These are phyloP conservation scores for Debaryomyces udenii DNA, from an alignment of 1,139 yeast genomes.

Conservation along the genomic window DNA sequence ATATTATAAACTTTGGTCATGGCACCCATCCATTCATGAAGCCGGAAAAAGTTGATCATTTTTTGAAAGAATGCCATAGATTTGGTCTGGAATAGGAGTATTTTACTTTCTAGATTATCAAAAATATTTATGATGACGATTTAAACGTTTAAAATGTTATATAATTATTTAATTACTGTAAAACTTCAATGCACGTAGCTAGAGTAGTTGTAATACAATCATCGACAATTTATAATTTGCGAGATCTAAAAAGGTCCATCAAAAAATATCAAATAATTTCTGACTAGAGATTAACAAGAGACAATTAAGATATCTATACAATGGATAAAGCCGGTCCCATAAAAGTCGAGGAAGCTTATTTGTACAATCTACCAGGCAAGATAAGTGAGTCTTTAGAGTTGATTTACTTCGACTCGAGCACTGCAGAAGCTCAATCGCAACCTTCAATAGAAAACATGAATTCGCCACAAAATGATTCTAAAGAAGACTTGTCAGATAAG, in stretches of 20 bases:
- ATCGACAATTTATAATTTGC: no score
- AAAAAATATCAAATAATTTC: no score
- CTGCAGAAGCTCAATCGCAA: slow-evolving; percentile 20
- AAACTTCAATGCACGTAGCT: no score
- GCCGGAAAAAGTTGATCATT: slow-evolving; percentile 83
- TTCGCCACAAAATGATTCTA: neutral
- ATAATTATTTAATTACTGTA: neutral
- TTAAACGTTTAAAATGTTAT: neutral
- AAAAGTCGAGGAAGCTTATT: slow-evolving; percentile 47
- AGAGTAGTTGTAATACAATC: no score
- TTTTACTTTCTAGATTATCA: neutral
- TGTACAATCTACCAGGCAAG: slow-evolving; percentile 50
- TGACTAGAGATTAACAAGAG: no score
- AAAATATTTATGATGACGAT: neutral
- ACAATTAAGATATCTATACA: no score
- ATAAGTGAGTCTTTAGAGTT: slow-evolving; percentile 54
- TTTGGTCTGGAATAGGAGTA: slow-evolving; percentile 51
- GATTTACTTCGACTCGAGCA: slow-evolving; percentile 57
- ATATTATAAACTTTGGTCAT: slow-evolving; percentile 94
- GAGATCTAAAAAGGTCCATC: no score
- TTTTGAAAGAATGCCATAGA: slow-evolving; percentile 85
- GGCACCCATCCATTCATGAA: slow-evolving; percentile 98
- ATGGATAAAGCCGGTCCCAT: neutral
- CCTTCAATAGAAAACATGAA: slow-evolving; percentile 10
- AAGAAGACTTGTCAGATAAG: neutral